Percentiles rank a stretch among this genome's conserved stretches.
Conservation (phyloP, 1,284 basidiomycete genomes). For the Cutaneotrichosporon sp. region DNA sequence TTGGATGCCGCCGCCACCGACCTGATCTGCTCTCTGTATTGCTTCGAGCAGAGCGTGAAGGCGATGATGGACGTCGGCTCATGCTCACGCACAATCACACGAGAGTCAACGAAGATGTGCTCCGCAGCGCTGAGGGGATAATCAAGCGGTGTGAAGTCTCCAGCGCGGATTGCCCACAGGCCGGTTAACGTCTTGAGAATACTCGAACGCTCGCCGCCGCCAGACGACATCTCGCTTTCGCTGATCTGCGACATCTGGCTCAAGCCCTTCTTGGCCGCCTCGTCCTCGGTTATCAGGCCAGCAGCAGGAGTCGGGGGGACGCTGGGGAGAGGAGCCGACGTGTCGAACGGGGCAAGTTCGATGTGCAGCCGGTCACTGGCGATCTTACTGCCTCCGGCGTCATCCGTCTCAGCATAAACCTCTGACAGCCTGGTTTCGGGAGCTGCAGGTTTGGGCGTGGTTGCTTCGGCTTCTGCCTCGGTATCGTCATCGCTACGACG, state of each 20-base stretch:
- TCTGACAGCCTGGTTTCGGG: neutral
- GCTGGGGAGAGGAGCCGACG: conserved; percentile 50
- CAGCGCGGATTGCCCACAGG: conserved; percentile 66
- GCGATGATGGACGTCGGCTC: conserved; percentile 99
- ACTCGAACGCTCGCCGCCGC: conserved; percentile 66
- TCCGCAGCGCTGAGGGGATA: conserved; percentile 62
- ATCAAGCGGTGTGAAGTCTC: conserved; percentile 58
- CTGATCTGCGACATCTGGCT: conserved; percentile 49
- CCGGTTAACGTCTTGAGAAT: conserved; percentile 84
- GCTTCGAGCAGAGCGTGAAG: conserved; percentile 85
- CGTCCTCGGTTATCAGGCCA: conserved; percentile 37
- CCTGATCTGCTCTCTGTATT: conserved; percentile 78
- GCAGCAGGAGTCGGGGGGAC: conserved; percentile 33
- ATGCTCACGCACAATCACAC: conserved; percentile 92
- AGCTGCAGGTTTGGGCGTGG: neutral
- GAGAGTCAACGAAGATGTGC: conserved; percentile 91
- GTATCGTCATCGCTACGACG: neutral
- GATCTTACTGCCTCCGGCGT: neutral
- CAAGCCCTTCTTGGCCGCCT: conserved; percentile 22
- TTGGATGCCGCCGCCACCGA: conserved; percentile 58
- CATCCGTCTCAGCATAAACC: neutral
- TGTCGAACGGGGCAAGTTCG: conserved; percentile 52
- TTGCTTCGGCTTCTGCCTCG: neutral
- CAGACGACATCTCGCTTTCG: conserved; percentile 54
- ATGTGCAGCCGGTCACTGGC: conserved; percentile 46